A percentile compares a stretch with the other conserved stretches of the same genome.
These are phyloP conservation scores for Coemansia sp. DNA, from an alignment of 192 early-diverging fungal species.

Conservation along the genomic window DNA sequence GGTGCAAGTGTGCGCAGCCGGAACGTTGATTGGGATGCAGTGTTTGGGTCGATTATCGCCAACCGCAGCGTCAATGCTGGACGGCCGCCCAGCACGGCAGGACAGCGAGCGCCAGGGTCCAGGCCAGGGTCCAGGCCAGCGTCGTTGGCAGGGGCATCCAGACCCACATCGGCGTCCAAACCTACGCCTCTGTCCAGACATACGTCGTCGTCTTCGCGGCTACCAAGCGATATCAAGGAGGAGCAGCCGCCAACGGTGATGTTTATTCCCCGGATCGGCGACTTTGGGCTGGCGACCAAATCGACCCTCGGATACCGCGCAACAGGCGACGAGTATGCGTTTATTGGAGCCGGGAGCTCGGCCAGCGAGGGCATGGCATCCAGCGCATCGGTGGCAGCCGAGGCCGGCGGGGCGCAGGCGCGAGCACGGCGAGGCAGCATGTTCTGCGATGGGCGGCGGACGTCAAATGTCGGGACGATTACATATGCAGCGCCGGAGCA, in stretches of 20 bases:
- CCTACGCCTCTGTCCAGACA: neutral
- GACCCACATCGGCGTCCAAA: neutral
- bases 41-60: slow-evolving; percentile 40
- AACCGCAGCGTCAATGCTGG: slow-evolving; percentile 17
- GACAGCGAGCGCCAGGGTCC: neutral
- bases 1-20: slow-evolving; percentile 8
- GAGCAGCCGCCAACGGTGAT: slow-evolving; percentile 25
- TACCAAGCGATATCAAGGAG: neutral
- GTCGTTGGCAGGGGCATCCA: neutral
- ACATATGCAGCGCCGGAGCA: slow-evolving; percentile 82
- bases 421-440: neutral
- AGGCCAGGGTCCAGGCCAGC: neutral
- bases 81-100: neutral
- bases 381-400: slow-evolving; percentile 49
- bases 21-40: slow-evolving; percentile 47
- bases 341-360: slow-evolving; percentile 7
- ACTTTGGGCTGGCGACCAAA: slow-evolving; percentile 91
- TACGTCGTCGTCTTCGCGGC: neutral
- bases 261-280: slow-evolving; percentile 72
- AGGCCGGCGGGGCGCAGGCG: slow-evolving; percentile 31
- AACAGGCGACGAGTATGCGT: slow-evolving; percentile 37
- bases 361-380: neutral
- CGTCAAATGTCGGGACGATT: slow-evolving; percentile 85
- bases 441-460: slow-evolving; percentile 63
- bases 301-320: slow-evolving; percentile 34